phyloP scores from a whole-genome alignment of 208 protist species.

The Wallacemonas sp. region DNA sequence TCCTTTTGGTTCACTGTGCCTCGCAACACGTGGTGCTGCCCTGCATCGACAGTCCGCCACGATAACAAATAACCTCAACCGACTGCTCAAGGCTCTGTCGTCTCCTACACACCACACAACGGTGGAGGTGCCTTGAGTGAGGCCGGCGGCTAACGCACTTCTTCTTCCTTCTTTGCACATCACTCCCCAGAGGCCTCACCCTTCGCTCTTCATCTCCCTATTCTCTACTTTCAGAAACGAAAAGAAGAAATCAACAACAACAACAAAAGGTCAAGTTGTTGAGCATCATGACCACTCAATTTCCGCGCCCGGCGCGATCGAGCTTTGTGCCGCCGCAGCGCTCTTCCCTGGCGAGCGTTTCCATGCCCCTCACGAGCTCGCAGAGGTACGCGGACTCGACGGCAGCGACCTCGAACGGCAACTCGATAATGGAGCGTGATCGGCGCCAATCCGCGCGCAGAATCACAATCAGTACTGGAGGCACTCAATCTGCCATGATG shows the following conservation, averaged over 20 bases:
- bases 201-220: too few species aligned
- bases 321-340: conserved; percentile 10
- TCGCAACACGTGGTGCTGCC: too few species aligned
- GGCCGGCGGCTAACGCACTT: too few species aligned
- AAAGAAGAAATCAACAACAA: background rate
- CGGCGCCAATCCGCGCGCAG: conserved; percentile 2
- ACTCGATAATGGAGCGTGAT: conserved; percentile 1
- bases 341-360: conserved; percentile 1
- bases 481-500: background rate
- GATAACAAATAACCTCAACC: too few species aligned
- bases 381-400: background rate
- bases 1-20: too few species aligned
- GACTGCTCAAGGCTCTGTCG: too few species aligned
- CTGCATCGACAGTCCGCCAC: too few species aligned
- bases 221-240: background rate
- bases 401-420: background rate
- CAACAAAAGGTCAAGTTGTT: background rate
- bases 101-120: too few species aligned
- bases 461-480: conserved; percentile 8
- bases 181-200: too few species aligned
- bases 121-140: too few species aligned
- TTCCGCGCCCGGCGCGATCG: conserved; percentile 6
- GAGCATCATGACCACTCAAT: background rate
- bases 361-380: conserved; percentile 5
- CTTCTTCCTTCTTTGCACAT: conserved; percentile 1